Evolutionary conservation across 2,329 filamentous ascomycete genomes (phyloP).

Genomic region (Aureobasidium sp.): DNA sequence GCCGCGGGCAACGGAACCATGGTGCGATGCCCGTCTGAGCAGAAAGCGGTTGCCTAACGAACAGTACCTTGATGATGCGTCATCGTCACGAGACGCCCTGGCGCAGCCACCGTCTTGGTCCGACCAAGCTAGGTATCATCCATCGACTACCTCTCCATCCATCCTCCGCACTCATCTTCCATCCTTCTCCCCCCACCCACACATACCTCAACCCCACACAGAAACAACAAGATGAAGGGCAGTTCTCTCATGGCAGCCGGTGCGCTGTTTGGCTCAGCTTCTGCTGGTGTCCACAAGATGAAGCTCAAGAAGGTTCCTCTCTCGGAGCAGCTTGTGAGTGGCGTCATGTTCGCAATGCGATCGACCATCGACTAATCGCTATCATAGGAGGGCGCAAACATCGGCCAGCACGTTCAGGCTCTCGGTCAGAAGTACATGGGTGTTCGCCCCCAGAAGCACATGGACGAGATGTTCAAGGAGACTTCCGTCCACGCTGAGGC

Average conservation of each 20-base stretch:
- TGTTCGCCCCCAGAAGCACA: conserved; percentile 58
- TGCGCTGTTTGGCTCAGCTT: conserved; percentile 71
- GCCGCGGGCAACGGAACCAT: neutral
- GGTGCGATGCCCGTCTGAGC: neutral
- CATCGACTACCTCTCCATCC: conserved; percentile 3
- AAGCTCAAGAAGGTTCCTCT: conserved; percentile 96
- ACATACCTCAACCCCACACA: neutral
- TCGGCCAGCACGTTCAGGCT: conserved; percentile 71
- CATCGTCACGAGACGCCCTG: neutral
- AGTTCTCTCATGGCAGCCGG: conserved; percentile 69
- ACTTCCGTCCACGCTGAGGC: conserved; percentile 57
- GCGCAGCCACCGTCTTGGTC: conserved; percentile 2
- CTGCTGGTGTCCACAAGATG: conserved; percentile 87
- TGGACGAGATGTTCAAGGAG: conserved; percentile 72
- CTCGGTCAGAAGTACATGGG: conserved; percentile 98
- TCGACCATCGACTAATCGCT: conserved; percentile 18
- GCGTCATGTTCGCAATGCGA: neutral
- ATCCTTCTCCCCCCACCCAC: neutral
- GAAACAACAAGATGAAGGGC: conserved; percentile 63
- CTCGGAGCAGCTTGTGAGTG: conserved; percentile 78
- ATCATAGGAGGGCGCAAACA: conserved; percentile 61
- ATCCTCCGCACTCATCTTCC: conserved; percentile 2
- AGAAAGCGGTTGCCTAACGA: neutral
- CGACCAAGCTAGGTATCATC: neutral
- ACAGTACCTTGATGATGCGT: too few relatives aligned